Conservation (phyloP, 140 eudicot species). For the Ambrosia hybrid region DNA sequence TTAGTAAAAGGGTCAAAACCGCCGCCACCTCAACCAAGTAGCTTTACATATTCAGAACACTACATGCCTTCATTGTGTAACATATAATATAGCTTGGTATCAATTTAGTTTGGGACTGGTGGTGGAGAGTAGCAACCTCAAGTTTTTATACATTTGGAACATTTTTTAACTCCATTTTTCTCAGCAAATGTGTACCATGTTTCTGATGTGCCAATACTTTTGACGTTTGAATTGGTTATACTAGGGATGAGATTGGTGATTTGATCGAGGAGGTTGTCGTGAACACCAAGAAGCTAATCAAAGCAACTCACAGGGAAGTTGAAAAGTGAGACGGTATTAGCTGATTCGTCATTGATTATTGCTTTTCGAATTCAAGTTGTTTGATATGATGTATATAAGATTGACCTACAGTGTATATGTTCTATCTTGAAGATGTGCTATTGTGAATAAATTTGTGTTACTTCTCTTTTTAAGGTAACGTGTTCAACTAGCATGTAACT, state of each 20-base stretch:
- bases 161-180: neutral
- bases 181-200: neutral
- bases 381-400: slow-evolving; percentile 30
- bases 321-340: slow-evolving; percentile 67
- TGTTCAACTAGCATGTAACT: no score
- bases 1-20: neutral
- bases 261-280: slow-evolving; percentile 69
- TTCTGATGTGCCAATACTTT: slow-evolving; percentile 2
- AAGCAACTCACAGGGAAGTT: slow-evolving; percentile 72
- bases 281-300: slow-evolving; percentile 70
- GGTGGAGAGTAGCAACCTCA: neutral
- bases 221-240: slow-evolving; percentile 19
- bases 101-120: neutral
- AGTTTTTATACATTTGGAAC: neutral
- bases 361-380: neutral
- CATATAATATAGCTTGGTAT: neutral
- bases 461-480: no score
- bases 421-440: slow-evolving; percentile 1
- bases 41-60: neutral
- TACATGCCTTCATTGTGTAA: neutral
- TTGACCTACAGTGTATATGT: neutral
- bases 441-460: neutral
- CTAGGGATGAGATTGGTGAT: slow-evolving; percentile 70
- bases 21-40: neutral
- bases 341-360: neutral